These are phyloP conservation scores for Hippophae gyantsensis DNA, from an alignment of 306 rosid species.

Conservation along the genomic window DNA sequence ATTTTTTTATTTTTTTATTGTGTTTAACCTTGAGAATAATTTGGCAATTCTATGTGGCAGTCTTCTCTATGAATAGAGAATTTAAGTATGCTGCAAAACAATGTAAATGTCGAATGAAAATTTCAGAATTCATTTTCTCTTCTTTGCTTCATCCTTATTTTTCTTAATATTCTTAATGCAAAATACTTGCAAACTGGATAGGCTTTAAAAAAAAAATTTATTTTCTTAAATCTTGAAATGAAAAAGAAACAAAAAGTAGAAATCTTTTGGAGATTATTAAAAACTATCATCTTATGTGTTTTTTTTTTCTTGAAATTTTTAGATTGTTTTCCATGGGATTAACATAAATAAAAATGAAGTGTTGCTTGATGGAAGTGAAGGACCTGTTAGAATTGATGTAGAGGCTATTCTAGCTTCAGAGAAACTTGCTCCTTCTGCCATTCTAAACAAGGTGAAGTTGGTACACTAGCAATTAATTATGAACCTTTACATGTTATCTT, in stretches of 20 bases:
- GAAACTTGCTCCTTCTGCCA: conserved; percentile 78
- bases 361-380: conserved; percentile 92
- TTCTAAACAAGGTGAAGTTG: conserved; percentile 68
- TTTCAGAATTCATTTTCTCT: too few species aligned
- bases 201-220: too few species aligned
- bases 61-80: too few species aligned
- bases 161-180: too few species aligned
- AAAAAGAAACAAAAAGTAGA: neutral
- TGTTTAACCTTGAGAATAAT: too few species aligned
- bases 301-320: conserved; percentile 19
- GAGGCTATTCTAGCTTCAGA: conserved; percentile 73
- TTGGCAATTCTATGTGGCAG: too few species aligned
- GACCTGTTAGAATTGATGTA: conserved; percentile 72
- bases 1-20: too few species aligned
- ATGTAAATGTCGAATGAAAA: too few species aligned
- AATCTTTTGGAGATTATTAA: neutral
- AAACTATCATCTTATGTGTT: conserved; percentile 9
- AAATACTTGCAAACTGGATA: too few species aligned
- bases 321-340: conserved; percentile 84
- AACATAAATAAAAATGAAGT: conserved; percentile 55
- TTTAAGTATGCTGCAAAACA: too few species aligned
- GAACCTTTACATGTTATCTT: neutral
- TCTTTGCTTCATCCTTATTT: too few species aligned
- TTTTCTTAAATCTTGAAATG: neutral
- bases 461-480: conserved; percentile 8